phyloP scores from a whole-genome alignment of 2,329 filamentous ascomycete genomes.

The Chaetomiaceae sp. region DNA sequence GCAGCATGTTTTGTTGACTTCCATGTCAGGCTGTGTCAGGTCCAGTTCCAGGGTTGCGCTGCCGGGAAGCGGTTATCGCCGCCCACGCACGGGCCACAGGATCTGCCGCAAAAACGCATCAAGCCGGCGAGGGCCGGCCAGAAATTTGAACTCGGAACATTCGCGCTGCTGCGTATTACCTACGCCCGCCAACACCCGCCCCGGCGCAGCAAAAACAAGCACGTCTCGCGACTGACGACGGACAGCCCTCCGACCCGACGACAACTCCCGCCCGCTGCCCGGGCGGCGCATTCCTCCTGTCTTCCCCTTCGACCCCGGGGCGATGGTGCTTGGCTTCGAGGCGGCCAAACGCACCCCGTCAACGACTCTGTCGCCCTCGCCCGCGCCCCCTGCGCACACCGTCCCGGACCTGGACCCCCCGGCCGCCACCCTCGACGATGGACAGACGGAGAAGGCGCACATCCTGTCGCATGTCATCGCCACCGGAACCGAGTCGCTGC shows the following conservation, averaged over 20 bases:
- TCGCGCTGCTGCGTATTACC: conserved; percentile 10
- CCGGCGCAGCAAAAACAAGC: not conserved
- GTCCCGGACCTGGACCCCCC: conserved; percentile 8
- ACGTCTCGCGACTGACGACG: conserved; percentile 11
- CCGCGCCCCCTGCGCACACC: conserved; percentile 1
- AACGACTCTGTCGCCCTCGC: conserved; percentile 12
- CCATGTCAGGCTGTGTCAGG: too few species aligned
- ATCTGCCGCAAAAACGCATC: conserved; percentile 6
- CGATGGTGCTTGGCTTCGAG: conserved; percentile 24
- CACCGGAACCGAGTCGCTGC: conserved; percentile 15
- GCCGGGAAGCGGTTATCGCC: too few species aligned
- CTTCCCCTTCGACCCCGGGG: conserved; percentile 12
- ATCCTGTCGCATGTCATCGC: conserved; percentile 20
- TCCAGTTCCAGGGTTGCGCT: too few species aligned
- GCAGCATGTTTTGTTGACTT: too few species aligned
- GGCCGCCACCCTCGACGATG: conserved; percentile 23
- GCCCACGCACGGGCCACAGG: conserved; percentile 8
- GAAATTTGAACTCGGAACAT: conserved; percentile 17
- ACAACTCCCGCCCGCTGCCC: conserved; percentile 14
- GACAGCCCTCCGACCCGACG: too few species aligned
- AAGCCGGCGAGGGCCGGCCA: conserved; percentile 9
- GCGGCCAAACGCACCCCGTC: conserved; percentile 17
- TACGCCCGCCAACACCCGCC: not conserved
- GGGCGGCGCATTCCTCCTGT: conserved; percentile 17
- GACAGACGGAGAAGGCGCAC: conserved; percentile 17